Base-by-base conservation (phyloP, 1,284 basidiomycete species). In the Boletus smithii region DNA sequence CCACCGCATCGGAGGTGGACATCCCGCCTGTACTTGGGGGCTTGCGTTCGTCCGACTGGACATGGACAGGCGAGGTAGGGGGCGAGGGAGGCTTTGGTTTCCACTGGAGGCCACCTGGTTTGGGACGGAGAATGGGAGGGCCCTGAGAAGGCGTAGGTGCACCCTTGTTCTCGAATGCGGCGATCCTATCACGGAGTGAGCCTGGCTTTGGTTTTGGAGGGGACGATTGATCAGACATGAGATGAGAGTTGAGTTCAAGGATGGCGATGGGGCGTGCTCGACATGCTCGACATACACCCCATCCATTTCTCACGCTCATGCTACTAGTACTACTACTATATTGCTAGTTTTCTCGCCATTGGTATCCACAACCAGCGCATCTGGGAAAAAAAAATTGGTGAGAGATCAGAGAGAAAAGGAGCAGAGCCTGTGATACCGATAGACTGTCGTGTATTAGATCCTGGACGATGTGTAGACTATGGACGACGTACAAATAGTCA, bases 401-500 rank as follows among this genome's bases (percentile, higher is more conserved):
- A 30, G 40, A 34, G 33, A 29, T 14, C 3, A 9, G 11, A 3
- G 27, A 27, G 30, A 8, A 11, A 8, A 16, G 9, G 0, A 10
- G 11, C 0, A 0, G 9, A 45, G 5, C n/a, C 11, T 20, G 45
- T 9, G 9, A 17, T 60, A 73, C 76, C 76, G 70, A 59, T 78
- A 77, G 58, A 78, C 75, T 77, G 40, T 50, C 24, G 38, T 31
- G 29, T 3, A 39, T 54, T 11, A 53, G 46, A 55, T 34, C 44
- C 34, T 13, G 37, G 40, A 23, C 32, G 41, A 35, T 8, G 37
- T 35, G 31, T 20, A 20, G 20, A 20, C 20, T 20, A 20, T 20
- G 27, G 49, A 58, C 38, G 40, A 81, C 90, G 71, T 76, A 90
- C 94, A 97, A 1, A 90, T 97, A 8, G 94, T 97, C 89, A 94